Base-by-base conservation (phyloP, 495 filamentous ascomycete genomes). In the Penicillium lividum region DNA sequence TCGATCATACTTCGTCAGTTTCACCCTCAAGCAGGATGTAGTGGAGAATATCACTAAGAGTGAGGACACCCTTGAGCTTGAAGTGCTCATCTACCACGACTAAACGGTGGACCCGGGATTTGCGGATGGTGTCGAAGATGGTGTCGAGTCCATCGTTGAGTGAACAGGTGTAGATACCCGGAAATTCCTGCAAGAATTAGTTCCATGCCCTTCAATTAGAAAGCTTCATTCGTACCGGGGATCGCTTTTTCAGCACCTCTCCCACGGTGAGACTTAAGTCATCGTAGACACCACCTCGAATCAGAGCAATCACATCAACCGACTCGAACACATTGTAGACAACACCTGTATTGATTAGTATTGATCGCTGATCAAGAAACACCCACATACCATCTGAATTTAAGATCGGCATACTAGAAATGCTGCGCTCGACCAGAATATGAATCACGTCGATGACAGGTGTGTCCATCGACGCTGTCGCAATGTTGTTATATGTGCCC, bases 311-410 rank as follows among this genome's bases (percentile, higher is more conserved):
- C 45, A 99, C 91, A 76, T 99, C 94, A 47, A 99, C 93, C 7
- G 94, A 90, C 73, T 99, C 95, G 65, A 98, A 99, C 6, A 98
- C 91, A 69, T 99, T 99, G 61, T 97, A 85, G 1, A 99, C 84
- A 46, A 86, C 78, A 49, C 86, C 87, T 88, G 36, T 27, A 48
- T 42, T 11, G 7, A 18, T 44, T 34, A 34, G 45, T 9, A 47
- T 36, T 36, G 33, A 36, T 11, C 33, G 10, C 9, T 36, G 33
- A 36, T 7, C 30, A 33, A 10, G 18, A 3, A 9, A 33, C 3
- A 25, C 15, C 11, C 6, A 30, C 66, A 65, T 80, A 84, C 88
- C 86, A 65, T 91, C 86, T 22, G 82, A 79, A 68, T 98, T 94
- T 49, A 98, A 69, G 58, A 99, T 96, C 3, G 94, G 94, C 31